Conservation (phyloP, 345 rosid genomes). For the Dovyalis caffra region DNA sequence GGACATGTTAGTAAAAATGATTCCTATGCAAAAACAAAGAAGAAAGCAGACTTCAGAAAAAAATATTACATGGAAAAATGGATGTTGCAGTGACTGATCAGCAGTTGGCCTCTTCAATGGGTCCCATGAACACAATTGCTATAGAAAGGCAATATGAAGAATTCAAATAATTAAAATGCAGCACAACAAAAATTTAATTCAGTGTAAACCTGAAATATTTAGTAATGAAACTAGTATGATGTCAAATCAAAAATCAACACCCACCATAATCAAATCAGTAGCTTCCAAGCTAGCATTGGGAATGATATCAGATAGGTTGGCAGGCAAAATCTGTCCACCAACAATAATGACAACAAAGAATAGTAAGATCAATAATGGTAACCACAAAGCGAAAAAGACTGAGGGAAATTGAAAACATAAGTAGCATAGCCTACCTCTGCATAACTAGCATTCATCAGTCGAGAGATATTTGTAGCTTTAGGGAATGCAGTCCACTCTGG, state of each 20-base stretch:
- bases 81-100: slow-evolving; percentile 81
- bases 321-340: slow-evolving; percentile 54
- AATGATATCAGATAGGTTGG: slow-evolving; percentile 59
- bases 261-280: slow-evolving; percentile 74
- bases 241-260: slow-evolving; percentile 15
- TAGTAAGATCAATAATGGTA: neutral
- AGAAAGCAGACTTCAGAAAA: slow-evolving; percentile 13
- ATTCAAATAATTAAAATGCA: slow-evolving; percentile 11
- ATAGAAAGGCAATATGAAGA: slow-evolving; percentile 16
- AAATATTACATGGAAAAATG: slow-evolving; percentile 74
- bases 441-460: slow-evolving; percentile 53
- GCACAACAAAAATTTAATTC: neutral
- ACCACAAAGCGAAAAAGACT: slow-evolving; percentile 5
- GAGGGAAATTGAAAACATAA: neutral
- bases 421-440: slow-evolving; percentile 48
- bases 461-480: slow-evolving; percentile 64
- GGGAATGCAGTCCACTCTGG: slow-evolving; percentile 76
- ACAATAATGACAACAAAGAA: slow-evolving; percentile 5
- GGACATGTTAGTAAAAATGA: slow-evolving; percentile 24
- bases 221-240: neutral
- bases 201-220: neutral
- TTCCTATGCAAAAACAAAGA: slow-evolving; percentile 10
- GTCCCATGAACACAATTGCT: slow-evolving; percentile 93
- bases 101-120: slow-evolving; percentile 88
- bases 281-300: slow-evolving; percentile 84